Evolutionary conservation across 2,329 filamentous ascomycete species (phyloP).

Genomic region (Claviceps arundinis): DNA sequence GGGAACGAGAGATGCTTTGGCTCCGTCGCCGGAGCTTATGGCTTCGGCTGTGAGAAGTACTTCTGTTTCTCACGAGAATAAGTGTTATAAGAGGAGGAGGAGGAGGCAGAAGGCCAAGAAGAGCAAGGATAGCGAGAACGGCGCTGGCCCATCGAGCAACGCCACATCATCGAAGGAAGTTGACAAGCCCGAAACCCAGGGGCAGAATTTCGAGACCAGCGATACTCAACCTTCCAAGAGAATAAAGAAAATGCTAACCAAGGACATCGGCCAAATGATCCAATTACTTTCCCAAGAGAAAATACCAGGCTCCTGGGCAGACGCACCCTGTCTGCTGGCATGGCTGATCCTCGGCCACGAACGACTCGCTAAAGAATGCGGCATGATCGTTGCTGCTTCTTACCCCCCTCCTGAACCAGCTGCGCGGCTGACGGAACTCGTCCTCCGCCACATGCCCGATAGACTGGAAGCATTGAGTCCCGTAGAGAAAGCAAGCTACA

Average conservation of each 20-base stretch:
- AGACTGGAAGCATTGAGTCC: not conserved
- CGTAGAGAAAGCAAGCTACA: constrained; percentile 12
- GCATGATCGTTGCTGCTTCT: too few species aligned
- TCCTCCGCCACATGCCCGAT: not conserved
- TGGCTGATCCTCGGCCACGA: constrained; percentile 9
- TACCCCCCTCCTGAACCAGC: not conserved
- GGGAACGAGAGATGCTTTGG: not conserved
- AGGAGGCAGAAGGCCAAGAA: not conserved
- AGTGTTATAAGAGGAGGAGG: not conserved
- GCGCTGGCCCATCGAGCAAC: not conserved
- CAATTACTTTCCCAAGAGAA: not conserved
- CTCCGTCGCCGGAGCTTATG: not conserved
- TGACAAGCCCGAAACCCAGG: not conserved
- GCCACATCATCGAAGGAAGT: not conserved
- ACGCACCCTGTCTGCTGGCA: not conserved
- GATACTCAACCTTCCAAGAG: not conserved
- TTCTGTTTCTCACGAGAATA: not conserved
- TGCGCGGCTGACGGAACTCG: not conserved
- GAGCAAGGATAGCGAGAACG: not conserved
- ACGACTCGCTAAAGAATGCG: not conserved
- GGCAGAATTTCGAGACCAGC: not conserved
- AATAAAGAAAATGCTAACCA: not conserved
- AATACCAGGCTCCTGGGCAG: not conserved
- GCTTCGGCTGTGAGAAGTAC: not conserved
- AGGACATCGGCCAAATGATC: not conserved